Evolutionary conservation across 78 protist genomes (phyloP).

Genomic region (Dictyostelium intermedium): DNA sequence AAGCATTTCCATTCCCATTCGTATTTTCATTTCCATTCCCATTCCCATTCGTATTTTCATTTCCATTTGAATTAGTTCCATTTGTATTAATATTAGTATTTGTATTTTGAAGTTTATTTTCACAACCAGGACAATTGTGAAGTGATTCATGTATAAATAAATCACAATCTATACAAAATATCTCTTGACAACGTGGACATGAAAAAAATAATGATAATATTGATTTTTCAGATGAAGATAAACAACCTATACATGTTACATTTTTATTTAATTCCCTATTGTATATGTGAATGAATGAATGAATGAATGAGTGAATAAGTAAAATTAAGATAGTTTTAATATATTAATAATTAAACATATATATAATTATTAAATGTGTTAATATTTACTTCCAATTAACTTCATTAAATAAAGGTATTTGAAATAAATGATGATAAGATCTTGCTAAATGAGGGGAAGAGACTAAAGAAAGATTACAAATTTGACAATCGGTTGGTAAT

Average conservation of each 20-base stretch:
- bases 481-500: conserved; percentile 83
- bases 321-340: too few species aligned
- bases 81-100: background rate
- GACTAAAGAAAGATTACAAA: conserved; percentile 83
- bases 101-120: conserved; percentile 27
- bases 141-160: conserved; percentile 83
- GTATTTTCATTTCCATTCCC: background rate
- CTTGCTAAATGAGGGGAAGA: conserved; percentile 91
- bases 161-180: conserved; percentile 88
- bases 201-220: conserved; percentile 11
- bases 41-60: background rate
- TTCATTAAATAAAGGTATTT: conserved; percentile 70
- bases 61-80: background rate
- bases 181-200: conserved; percentile 83
- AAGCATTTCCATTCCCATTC: background rate
- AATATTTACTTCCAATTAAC: conserved; percentile 12
- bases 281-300: too few species aligned
- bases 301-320: too few species aligned
- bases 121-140: conserved; percentile 92
- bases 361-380: too few species aligned
- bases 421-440: conserved; percentile 89
- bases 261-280: background rate
- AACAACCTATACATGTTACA: conserved; percentile 47
- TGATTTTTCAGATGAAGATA: background rate
- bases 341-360: too few species aligned